These are phyloP conservation scores for Solanum pinnatisectum DNA, from an alignment of 257 asterid genomes.

Conservation along the genomic window DNA sequence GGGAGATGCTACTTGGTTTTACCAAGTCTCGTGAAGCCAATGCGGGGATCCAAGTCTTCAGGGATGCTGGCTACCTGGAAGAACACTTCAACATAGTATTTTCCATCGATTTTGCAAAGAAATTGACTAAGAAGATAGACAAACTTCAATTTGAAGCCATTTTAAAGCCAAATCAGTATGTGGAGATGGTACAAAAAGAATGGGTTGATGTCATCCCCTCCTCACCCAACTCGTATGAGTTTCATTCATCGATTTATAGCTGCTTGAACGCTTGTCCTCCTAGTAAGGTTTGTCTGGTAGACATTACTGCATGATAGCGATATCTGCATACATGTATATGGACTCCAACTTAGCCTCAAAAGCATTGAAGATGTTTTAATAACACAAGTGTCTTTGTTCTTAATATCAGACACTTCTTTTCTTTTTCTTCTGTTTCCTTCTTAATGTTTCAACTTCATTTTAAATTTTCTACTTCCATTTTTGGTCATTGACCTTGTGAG, in stretches of 20 bases:
- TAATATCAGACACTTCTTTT: not conserved
- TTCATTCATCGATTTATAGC: conserved; percentile 54
- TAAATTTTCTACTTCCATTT: not conserved
- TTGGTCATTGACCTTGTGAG: not conserved
- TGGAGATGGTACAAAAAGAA: conserved; percentile 51
- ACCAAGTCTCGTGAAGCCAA: conserved; percentile 46
- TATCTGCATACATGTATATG: not conserved
- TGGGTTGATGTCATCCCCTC: conserved; percentile 64
- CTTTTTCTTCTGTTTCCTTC: not conserved
- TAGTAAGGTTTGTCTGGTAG: conserved; percentile 45
- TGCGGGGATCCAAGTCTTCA: conserved; percentile 38
- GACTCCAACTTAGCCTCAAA: not conserved
- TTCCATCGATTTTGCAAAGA: conserved; percentile 49
- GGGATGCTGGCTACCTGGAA: conserved; percentile 20
- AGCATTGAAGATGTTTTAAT: not conserved
- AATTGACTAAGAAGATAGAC: conserved; percentile 36
- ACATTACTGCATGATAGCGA: conserved; percentile 15
- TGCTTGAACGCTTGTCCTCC: conserved; percentile 45
- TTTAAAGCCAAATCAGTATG: conserved; percentile 27
- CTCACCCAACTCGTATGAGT: conserved; percentile 57
- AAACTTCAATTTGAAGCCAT: conserved; percentile 51
- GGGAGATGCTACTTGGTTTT: conserved; percentile 48
- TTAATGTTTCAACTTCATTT: not conserved
- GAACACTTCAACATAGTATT: conserved; percentile 41
- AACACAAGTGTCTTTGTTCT: not conserved